Evolutionary conservation across 75 land plant genomes (phyloP), one percentile per base, ranked within the genome.

Genomic region (Cupressus sempervirens): DNA sequence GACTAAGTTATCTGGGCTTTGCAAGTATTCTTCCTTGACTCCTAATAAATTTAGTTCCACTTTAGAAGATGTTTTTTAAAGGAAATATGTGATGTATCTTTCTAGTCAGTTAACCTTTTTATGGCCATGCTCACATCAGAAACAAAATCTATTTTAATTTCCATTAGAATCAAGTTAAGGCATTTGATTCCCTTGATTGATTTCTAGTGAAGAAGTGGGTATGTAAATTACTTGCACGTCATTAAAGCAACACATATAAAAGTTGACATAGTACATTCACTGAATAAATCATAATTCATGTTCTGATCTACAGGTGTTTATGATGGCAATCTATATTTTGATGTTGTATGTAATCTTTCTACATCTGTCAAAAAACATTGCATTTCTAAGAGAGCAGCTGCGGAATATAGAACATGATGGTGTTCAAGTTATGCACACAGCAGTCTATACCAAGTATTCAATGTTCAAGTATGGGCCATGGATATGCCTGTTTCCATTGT

Each of bases 381-480:
- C 88, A 52, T 76, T 90, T 56, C 83, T 97, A 36, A 83, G 87
- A 54, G 95, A 94, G 70, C 96, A 97, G 83, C 68, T 97, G 72
- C 93, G 81, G 72, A 88, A 88, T 18, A 91, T 93, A 74, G 94
- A 94, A 81, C 94, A 93, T 38, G 98, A 97, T 67, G 95, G 91
- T 80, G 87, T 92, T 84, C 92, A 91, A 16, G 74, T 89, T 76
- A 95, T 95, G 95, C 95, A 92, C 85, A 92, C 90, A 84, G 94
- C 96, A 36, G 73, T 95, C 3, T 82, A 89, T 85, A 88, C 90
- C 38, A 97, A 95, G 76, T 97, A 97, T 83, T 89, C 80, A 23
- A 97, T 97, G 99, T 94, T 97, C 94, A 95, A 95, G 99, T 97
- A 94, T 50, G 94, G 4, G 36, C 1, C 1, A 41, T 36, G 38